These are phyloP conservation scores for Ambrosia trifida DNA, from an alignment of 129 eudicot genomes.

Conservation along the genomic window DNA sequence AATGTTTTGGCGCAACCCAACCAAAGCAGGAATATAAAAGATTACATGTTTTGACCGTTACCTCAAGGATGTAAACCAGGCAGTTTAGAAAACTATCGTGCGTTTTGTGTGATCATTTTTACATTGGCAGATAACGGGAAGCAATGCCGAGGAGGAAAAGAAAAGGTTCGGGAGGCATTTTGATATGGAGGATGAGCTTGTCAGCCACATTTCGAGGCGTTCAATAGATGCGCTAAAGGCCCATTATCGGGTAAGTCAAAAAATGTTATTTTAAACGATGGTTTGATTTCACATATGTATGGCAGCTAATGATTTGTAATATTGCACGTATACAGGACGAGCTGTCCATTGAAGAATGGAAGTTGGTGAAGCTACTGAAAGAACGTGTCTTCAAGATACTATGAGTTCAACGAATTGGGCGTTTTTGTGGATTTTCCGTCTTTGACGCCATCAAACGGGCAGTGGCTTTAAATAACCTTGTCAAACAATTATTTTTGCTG, in stretches of 20 bases:
- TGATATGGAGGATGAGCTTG: conserved; percentile 83
- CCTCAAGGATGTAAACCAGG: background rate
- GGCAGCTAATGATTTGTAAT: background rate
- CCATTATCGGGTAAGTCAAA: conserved; percentile 59
- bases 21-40: background rate
- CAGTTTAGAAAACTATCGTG: background rate
- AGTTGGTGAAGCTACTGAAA: conserved; percentile 13
- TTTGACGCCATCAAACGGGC: no score
- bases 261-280: background rate
- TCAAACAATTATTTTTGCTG: no score
- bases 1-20: background rate
- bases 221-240: conserved; percentile 68
- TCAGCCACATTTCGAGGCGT: conserved; percentile 68
- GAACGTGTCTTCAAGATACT: conserved; percentile 20
- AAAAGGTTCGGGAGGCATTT: conserved; percentile 87
- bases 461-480: no score
- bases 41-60: background rate
- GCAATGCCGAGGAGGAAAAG: conserved; percentile 73
- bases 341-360: conserved; percentile 23
- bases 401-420: background rate
- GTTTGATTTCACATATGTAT: background rate
- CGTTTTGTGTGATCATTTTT: background rate
- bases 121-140: conserved; percentile 58
- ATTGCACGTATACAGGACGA: conserved; percentile 10
- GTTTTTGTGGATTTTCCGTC: no score